These are phyloP conservation scores for Trichothecium sympodiale DNA, from an alignment of 2,329 filamentous ascomycete genomes.

Conservation along the genomic window DNA sequence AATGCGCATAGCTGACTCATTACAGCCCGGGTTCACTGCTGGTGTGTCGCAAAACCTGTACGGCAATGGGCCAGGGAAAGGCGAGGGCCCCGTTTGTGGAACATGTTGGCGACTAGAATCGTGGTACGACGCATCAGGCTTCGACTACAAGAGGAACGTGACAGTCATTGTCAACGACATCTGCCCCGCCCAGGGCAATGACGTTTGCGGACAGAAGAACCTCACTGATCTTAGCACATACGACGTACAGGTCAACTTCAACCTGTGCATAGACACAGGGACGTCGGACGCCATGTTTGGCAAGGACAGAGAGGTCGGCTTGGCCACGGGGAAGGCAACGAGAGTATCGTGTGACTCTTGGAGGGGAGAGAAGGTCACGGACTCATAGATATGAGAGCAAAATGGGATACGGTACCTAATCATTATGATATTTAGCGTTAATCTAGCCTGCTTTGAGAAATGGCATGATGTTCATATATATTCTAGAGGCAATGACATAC, in stretches of 20 bases:
- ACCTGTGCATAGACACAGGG: slow-evolving; percentile 4
- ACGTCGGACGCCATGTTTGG: slow-evolving; percentile 3
- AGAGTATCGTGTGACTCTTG: slow-evolving; percentile 3
- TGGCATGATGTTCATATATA: no score
- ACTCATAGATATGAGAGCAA: no score
- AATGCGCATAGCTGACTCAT: neutral
- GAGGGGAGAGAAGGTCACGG: neutral
- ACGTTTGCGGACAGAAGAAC: slow-evolving; percentile 2
- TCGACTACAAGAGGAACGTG: neutral
- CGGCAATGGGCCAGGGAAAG: neutral
- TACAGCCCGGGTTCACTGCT: slow-evolving; percentile 3
- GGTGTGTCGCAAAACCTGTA: slow-evolving; percentile 3
- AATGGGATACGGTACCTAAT: no score
- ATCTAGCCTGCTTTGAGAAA: no score
- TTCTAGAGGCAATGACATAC: no score
- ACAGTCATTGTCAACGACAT: slow-evolving; percentile 5
- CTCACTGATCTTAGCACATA: neutral
- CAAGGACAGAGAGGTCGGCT: slow-evolving; percentile 1
- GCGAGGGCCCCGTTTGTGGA: slow-evolving; percentile 2
- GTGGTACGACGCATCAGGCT: neutral
- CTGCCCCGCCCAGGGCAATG: slow-evolving; percentile 2
- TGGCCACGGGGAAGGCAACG: slow-evolving; percentile 2
- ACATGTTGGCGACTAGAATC: slow-evolving; percentile 4
- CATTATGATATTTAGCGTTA: no score
- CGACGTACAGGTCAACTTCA: slow-evolving; percentile 5